These are phyloP conservation scores for Saturnispora quitensis DNA, from an alignment of 805 yeast genomes.

Conservation along the genomic window DNA sequence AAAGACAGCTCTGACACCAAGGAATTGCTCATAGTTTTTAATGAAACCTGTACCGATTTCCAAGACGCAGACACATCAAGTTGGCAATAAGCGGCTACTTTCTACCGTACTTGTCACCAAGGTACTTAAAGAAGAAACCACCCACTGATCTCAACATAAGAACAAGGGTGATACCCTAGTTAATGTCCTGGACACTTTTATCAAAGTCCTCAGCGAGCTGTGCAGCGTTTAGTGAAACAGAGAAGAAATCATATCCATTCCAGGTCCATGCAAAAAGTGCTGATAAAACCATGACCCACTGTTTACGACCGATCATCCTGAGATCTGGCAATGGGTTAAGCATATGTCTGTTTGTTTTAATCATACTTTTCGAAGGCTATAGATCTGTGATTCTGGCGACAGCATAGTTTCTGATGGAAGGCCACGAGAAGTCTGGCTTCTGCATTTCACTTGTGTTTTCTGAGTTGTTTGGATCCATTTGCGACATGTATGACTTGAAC, in stretches of 20 bases:
- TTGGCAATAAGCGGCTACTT: constrained; percentile 47
- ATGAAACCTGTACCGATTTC: constrained; percentile 61
- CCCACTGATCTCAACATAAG: constrained; percentile 63
- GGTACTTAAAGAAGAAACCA: constrained; percentile 47
- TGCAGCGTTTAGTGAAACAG: constrained; percentile 43
- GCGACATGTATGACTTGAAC: constrained; percentile 2
- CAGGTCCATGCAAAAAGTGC: constrained; percentile 56
- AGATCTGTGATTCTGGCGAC: constrained; percentile 42
- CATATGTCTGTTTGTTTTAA: constrained; percentile 29
- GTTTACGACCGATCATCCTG: constrained; percentile 36
- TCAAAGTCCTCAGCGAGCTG: constrained; percentile 38
- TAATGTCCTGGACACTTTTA: constrained; percentile 38
- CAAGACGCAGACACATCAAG: constrained; percentile 36
- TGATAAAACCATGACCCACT: constrained; percentile 47
- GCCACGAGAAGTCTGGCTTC: constrained; percentile 26
- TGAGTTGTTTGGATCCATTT: constrained; percentile 1
- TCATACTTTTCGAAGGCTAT: constrained; percentile 35
- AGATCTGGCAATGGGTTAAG: constrained; percentile 60
- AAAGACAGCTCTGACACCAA: constrained; percentile 54
- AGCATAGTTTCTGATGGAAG: constrained; percentile 30
- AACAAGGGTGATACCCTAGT: constrained; percentile 62
- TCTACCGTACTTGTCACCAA: constrained; percentile 54
- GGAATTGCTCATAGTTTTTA: constrained; percentile 44
- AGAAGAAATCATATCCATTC: constrained; percentile 59
- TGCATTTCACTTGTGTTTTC: constrained; percentile 10